A percentile compares a stretch with the other conserved stretches of the same genome.
These are phyloP conservation scores for Cystobasidium ongulense DNA, from an alignment of 768 basidiomycete species.

Conservation along the genomic window DNA sequence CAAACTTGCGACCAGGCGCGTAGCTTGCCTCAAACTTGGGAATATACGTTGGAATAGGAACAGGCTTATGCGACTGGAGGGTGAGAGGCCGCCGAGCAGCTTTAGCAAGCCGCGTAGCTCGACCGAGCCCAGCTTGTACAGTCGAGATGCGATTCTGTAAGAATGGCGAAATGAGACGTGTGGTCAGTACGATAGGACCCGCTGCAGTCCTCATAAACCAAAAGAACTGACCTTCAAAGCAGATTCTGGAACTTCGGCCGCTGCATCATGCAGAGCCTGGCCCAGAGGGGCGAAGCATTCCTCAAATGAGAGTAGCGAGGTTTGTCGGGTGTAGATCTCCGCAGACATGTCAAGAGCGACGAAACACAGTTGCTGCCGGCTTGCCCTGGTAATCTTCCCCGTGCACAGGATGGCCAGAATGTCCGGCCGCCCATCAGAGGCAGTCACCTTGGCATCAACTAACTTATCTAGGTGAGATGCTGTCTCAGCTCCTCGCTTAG, in stretches of 20 bases:
- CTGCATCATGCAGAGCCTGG: not conserved
- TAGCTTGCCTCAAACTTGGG: slow-evolving; percentile 74
- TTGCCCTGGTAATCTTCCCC: not conserved
- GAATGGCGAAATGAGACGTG: not conserved
- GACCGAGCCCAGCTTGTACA: slow-evolving; percentile 21
- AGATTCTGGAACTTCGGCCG: slow-evolving; percentile 50
- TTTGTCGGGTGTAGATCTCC: not conserved
- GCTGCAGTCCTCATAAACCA: too few species aligned
- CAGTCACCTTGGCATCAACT: too few species aligned
- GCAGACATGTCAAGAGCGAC: not conserved
- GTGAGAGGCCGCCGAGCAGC: slow-evolving; percentile 65
- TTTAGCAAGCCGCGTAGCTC: slow-evolving; percentile 34
- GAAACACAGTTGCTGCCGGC: not conserved
- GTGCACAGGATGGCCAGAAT: not conserved
- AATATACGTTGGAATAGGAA: slow-evolving; percentile 83
- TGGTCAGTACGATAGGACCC: too few species aligned
- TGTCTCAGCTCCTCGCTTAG: slow-evolving; percentile 43
- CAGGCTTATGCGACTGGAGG: slow-evolving; percentile 89
- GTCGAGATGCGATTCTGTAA: slow-evolving; percentile 4
- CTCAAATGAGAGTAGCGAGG: slow-evolving; percentile 51
- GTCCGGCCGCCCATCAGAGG: not conserved
- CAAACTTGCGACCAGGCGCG: slow-evolving; percentile 52
- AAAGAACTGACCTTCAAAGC: slow-evolving; percentile 49
- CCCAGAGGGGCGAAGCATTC: not conserved
- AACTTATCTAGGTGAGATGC: too few species aligned